phyloP scores from a whole-genome alignment of 495 filamentous ascomycete species.

The Niebla homalea region DNA sequence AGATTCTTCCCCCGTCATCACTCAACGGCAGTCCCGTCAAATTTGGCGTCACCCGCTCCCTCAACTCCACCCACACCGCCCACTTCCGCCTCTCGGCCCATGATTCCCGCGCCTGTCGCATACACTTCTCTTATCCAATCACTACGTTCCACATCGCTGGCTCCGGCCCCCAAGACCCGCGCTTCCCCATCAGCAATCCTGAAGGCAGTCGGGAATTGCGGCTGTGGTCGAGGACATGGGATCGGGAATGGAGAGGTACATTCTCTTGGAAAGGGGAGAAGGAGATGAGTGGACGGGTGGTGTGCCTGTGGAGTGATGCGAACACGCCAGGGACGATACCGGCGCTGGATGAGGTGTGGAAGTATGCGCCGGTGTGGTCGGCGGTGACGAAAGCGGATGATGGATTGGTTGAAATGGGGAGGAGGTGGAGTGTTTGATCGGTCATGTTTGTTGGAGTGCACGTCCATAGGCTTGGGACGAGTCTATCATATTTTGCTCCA shows the following conservation, averaged over 20 bases:
- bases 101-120: constrained; percentile 58
- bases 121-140: constrained; percentile 51
- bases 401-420: constrained; percentile 68
- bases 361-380: constrained; percentile 68
- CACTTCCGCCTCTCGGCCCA: constrained; percentile 46
- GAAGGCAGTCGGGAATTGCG: constrained; percentile 40
- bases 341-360: constrained; percentile 67
- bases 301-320: constrained; percentile 82
- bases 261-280: constrained; percentile 47
- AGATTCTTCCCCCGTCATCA: constrained; percentile 27
- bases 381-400: constrained; percentile 59
- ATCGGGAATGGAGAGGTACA: constrained; percentile 59
- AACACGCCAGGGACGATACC: constrained; percentile 62
- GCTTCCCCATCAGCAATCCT: constrained; percentile 39
- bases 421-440: constrained; percentile 38
- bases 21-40: constrained; percentile 23
- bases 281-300: constrained; percentile 51
- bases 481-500: no score
- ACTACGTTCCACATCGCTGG: constrained; percentile 46
- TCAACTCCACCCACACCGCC: constrained; percentile 27
- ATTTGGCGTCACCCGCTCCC: constrained; percentile 44
- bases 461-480: no score
- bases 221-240: constrained; percentile 67
- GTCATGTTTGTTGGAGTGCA: no score
- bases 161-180: constrained; percentile 35